A percentile compares a stretch with the other conserved stretches of the same genome.
Conservation (phyloP, 257 asterid species). For the Nicotiana noctiflora region DNA sequence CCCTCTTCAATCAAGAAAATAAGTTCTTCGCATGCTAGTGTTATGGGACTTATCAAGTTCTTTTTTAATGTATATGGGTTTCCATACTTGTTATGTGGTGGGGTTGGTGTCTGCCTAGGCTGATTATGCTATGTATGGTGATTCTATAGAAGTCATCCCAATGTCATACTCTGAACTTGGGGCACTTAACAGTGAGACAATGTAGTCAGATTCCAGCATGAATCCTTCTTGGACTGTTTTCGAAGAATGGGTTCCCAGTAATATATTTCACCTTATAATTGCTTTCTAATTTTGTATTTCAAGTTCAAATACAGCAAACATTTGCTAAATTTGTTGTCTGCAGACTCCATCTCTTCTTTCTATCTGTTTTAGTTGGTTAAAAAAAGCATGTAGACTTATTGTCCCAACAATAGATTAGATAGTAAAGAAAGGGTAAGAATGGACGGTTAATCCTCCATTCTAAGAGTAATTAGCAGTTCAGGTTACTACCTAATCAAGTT, state of each 20-base stretch:
- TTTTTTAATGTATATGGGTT: neutral
- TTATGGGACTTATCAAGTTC: neutral
- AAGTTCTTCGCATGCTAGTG: neutral
- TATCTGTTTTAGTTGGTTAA: neutral
- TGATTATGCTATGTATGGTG: neutral
- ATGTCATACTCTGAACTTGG: neutral
- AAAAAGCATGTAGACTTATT: neutral
- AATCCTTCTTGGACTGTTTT: neutral
- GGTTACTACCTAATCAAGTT: neutral
- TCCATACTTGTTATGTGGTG: neutral
- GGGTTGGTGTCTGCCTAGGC: neutral
- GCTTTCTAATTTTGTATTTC: neutral
- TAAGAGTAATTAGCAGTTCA: conserved; percentile 1
- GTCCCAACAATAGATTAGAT: neutral
- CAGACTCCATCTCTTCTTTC: neutral
- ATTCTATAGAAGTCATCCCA: neutral
- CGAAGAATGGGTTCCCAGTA: neutral
- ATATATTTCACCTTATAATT: neutral
- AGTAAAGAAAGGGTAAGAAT: conserved; percentile 1
- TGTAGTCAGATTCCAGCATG: neutral
- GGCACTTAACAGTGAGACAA: neutral
- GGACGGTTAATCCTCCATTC: neutral
- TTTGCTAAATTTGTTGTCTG: neutral
- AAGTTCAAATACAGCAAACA: neutral
- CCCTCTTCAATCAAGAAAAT: neutral